Evolutionary conservation across 2,329 filamentous ascomycete genomes (phyloP).

Genomic region (Clonostachys sp.): DNA sequence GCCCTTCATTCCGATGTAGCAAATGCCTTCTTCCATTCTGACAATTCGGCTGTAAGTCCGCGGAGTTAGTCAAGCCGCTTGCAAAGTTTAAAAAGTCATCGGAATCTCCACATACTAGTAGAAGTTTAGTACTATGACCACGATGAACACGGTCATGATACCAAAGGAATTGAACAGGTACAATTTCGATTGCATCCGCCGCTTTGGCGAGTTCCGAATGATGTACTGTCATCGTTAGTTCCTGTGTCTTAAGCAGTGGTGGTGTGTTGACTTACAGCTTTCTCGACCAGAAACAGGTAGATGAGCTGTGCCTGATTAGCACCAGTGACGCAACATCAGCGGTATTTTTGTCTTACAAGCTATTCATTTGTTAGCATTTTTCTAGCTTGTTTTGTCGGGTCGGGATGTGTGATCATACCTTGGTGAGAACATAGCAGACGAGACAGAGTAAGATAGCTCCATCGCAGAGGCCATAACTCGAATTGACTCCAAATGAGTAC

Average conservation of each 20-base stretch:
- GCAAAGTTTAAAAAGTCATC: not conserved
- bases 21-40: conserved; percentile 47
- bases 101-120: conserved; percentile 43
- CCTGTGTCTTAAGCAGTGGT: not conserved
- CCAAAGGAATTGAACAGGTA: conserved; percentile 59
- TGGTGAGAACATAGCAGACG: conserved; percentile 58
- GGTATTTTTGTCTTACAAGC: too few relatives aligned
- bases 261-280: conserved; percentile 38
- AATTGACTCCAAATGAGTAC: conserved; percentile 52
- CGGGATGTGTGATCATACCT: conserved; percentile 29
- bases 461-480: conserved; percentile 45
- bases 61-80: not conserved
- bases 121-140: conserved; percentile 54
- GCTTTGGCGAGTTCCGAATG: conserved; percentile 45
- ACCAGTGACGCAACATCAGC: too few relatives aligned
- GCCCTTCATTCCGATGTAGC: conserved; percentile 58
- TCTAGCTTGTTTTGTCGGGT: not conserved
- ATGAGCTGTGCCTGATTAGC: conserved; percentile 30
- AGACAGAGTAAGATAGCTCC: conserved; percentile 57
- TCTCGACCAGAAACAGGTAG: conserved; percentile 63
- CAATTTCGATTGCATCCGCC: conserved; percentile 47
- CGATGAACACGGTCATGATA: conserved; percentile 40
- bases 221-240: conserved; percentile 38
- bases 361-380: not conserved
- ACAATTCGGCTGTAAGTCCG: conserved; percentile 43